Conservation (phyloP, 2,329 filamentous ascomycete species). For the Clonostachys solani region DNA sequence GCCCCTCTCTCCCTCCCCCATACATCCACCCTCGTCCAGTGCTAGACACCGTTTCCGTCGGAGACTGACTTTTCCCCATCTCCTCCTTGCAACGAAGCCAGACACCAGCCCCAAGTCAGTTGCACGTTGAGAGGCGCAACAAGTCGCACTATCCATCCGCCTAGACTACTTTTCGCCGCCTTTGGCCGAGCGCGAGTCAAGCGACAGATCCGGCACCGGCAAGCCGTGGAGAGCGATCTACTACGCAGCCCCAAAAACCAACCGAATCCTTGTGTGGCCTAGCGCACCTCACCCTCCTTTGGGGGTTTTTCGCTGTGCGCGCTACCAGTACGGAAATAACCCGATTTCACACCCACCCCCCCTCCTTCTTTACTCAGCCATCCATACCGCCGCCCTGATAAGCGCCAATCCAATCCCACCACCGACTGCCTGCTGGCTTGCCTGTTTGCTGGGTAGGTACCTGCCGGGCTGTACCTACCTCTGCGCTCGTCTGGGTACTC, state of each 20-base stretch:
- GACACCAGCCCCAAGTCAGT: too few species aligned
- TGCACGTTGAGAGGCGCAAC: too few species aligned
- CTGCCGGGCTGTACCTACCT: too few species aligned
- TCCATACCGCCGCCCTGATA: constrained; percentile 21
- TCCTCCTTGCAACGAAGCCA: too few species aligned
- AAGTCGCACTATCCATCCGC: too few species aligned
- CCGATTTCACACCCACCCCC: constrained; percentile 19
- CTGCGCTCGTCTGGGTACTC: too few species aligned
- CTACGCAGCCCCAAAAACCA: constrained; percentile 10
- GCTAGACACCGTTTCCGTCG: too few species aligned
- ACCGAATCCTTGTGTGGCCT: background rate
- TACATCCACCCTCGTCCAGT: too few species aligned
- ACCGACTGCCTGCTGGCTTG: constrained; percentile 1
- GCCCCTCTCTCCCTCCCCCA: too few species aligned
- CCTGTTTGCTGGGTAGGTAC: too few species aligned
- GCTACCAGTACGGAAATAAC: constrained; percentile 19
- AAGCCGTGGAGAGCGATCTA: constrained; percentile 20
- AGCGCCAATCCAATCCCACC: constrained; percentile 16
- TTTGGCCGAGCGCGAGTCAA: constrained; percentile 15
- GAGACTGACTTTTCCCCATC: too few species aligned
- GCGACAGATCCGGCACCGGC: constrained; percentile 22
- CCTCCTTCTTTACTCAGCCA: constrained; percentile 10
- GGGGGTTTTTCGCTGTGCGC: background rate
- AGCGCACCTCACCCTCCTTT: background rate
- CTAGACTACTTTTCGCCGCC: too few species aligned